These are phyloP conservation scores for Umbelopsis isabellina DNA, from an alignment of 192 early-diverging fungal genomes.

Conservation along the genomic window DNA sequence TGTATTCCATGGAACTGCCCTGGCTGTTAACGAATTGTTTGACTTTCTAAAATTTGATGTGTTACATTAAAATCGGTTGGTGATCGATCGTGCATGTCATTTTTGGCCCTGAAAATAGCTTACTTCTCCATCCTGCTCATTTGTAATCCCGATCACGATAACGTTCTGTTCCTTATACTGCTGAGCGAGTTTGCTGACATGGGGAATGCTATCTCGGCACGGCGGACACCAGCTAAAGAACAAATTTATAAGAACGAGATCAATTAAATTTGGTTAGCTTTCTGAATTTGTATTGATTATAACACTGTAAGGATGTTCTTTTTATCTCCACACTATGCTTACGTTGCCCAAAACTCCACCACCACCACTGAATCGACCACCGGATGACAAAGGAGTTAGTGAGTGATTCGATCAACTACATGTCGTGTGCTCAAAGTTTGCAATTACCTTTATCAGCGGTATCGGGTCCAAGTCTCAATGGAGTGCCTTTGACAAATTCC, in stretches of 20 bases:
- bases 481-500: constrained; percentile 1
- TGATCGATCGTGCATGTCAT: neutral
- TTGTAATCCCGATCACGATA: constrained; percentile 53
- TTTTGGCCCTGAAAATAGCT: neutral
- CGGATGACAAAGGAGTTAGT: neutral
- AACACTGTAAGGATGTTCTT: no score
- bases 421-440: no score
- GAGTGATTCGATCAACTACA: neutral
- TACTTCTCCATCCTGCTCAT: constrained; percentile 52
- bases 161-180: constrained; percentile 48
- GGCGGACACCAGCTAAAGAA: constrained; percentile 21
- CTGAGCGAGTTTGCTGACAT: constrained; percentile 48
- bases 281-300: no score
- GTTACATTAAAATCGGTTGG: neutral
- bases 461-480: neutral
- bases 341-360: constrained; percentile 14
- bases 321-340: neutral
- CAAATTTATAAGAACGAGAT: neutral
- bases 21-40: constrained; percentile 46
- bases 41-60: constrained; percentile 41
- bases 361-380: neutral
- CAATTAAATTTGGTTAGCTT: no score
- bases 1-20: constrained; percentile 55
- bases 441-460: constrained; percentile 3
- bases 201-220: constrained; percentile 45